These are phyloP conservation scores for Sporothrix dimorphospora DNA, from an alignment of 2,329 filamentous ascomycete species.

Conservation along the genomic window DNA sequence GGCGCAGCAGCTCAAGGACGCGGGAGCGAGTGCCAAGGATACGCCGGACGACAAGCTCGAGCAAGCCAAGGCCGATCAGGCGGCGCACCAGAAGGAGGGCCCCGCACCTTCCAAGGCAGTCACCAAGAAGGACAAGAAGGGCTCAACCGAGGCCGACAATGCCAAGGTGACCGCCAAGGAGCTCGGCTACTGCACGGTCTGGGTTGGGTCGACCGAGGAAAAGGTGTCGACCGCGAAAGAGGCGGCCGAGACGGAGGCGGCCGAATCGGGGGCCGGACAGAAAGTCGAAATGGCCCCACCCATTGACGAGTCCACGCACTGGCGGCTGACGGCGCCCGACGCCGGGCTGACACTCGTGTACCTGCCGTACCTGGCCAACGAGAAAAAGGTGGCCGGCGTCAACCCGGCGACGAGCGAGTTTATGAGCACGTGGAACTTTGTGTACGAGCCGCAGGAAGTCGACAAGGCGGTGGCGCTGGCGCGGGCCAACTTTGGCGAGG, in stretches of 20 bases:
- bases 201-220: conserved; percentile 86
- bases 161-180: conserved; percentile 45
- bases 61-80: conserved; percentile 58
- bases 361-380: conserved; percentile 84
- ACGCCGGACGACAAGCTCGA: conserved; percentile 67
- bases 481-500: conserved; percentile 83
- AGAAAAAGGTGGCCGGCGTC: conserved; percentile 71
- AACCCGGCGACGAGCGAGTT: conserved; percentile 83
- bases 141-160: conserved; percentile 45
- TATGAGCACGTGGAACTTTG: conserved; percentile 96
- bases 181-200: conserved; percentile 89
- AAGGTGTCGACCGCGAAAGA: conserved; percentile 53
- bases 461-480: conserved; percentile 83
- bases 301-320: conserved; percentile 65
- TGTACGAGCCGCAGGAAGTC: conserved; percentile 89
- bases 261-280: conserved; percentile 36
- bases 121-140: conserved; percentile 34
- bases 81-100: conserved; percentile 38
- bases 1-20: conserved; percentile 66
- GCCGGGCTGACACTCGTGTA: conserved; percentile 91
- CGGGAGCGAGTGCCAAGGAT: conserved; percentile 62
- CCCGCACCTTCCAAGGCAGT: conserved; percentile 31
- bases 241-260: not conserved
- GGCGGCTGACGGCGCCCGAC: conserved; percentile 71
- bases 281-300: conserved; percentile 36